Conservation (phyloP, 2,329 filamentous ascomycete genomes). For the Fusarium odoratissimum region DNA sequence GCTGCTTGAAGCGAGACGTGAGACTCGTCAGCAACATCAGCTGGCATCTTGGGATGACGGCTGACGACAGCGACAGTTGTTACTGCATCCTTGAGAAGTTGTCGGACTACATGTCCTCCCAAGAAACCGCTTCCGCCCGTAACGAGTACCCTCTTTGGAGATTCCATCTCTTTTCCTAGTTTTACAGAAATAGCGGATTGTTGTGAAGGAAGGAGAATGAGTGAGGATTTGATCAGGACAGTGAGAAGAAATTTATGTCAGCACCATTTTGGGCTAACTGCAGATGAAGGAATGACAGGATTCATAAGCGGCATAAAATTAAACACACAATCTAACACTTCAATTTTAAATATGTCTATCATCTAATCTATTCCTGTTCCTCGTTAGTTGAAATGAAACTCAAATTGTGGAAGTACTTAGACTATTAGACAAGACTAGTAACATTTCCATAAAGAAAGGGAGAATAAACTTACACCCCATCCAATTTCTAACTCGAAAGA, state of each 20-base stretch:
- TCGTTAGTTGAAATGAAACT: not conserved
- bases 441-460: not conserved
- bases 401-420: not conserved
- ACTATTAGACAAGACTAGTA: not conserved
- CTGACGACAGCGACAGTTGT: not conserved
- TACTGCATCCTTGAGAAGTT: not conserved
- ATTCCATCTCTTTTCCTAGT: not conserved
- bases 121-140: constrained; percentile 4
- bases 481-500: constrained; percentile 71
- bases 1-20: not conserved
- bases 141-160: not conserved
- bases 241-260: not conserved
- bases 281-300: not conserved
- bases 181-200: no score
- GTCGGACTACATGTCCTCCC: not conserved
- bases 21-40: not conserved
- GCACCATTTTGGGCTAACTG: not conserved
- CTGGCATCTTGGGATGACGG: not conserved
- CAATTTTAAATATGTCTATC: not conserved
- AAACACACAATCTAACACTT: not conserved
- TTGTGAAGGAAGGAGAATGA: accelerated
- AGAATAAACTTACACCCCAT: not conserved
- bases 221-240: not conserved
- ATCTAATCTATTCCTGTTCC: not conserved
- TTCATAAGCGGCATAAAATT: not conserved